Evolutionary conservation across 23 red algal genomes (phyloP), one percentile per base, ranked within the genome.

Genomic region (Gracilaria gracilis): DNA sequence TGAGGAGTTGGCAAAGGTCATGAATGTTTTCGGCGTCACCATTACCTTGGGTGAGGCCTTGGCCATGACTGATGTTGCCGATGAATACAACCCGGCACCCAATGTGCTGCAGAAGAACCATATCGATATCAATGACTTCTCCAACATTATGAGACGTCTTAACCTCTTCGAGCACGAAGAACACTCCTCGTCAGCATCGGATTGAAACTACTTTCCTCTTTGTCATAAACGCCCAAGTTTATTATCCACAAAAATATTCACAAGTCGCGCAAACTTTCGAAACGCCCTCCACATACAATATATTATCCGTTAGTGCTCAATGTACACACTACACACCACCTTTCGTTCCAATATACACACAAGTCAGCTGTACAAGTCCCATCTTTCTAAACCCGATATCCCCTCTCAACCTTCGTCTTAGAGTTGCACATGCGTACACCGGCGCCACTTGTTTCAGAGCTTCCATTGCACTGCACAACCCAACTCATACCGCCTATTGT

Each of bases 11-110:
- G 42, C 37, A 29, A 75, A 72, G 27, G 71, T 88, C 11, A 62
- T 88, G 66, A 74, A 76, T 46, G 47, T 34, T 32, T 88, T 88
- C 34, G 66, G 66, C 21, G 50, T 88, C 84, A 74, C 47, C 25
- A 75, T 88, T 16, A 70, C 84, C 38, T 19, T 75, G 40, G 70
- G 58, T 20, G 67, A 88, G 37, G 84, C 84, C 9, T 8, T 21
- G 11, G 67, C 84, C 15, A 88, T 88, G 84, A 72, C 70, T 13
- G 84, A 88, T 61, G 34, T 76, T 29, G 66, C 66, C 25, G 79
- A 59, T 33, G 40, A 82, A 46, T 53, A 31, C 38, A 62, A 82
- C 54, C 36, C 49, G 23, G 54, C 36, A 1, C 79, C 58, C 24
- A 28, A 21, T 61, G 33, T 53, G 35, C 47, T 32, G 35, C n/a